phyloP scores from a whole-genome alignment of 164 flowering plant genomes.

The Liquidambar formosana region DNA sequence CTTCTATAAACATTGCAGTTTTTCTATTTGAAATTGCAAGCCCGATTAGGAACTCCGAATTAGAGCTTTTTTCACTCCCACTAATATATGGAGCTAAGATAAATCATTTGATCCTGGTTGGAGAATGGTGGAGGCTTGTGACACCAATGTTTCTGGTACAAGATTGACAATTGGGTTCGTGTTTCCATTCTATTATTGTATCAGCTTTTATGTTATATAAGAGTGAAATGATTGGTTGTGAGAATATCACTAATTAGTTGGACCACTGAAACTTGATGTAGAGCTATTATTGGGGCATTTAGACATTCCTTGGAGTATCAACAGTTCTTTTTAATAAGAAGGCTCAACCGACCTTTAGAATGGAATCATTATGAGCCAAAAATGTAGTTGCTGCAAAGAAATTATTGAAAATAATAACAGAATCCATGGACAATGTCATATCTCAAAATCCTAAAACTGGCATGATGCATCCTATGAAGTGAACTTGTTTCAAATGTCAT shows the following conservation, averaged over 20 bases:
- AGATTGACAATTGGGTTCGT: conserved; percentile 57
- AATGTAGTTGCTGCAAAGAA: background rate
- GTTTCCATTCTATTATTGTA: conserved; percentile 32
- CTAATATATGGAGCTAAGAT: conserved; percentile 73
- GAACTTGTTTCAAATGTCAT: background rate
- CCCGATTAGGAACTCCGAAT: conserved; percentile 50
- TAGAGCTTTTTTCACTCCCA: conserved; percentile 59
- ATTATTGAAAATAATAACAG: background rate
- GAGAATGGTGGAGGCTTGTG: conserved; percentile 90
- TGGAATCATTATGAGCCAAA: too few relatives aligned
- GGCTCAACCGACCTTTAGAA: too few relatives aligned
- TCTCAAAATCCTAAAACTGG: background rate
- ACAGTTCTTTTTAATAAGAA: too few relatives aligned
- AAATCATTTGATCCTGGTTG: conserved; percentile 63
- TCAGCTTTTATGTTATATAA: background rate
- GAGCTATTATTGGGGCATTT: too few relatives aligned
- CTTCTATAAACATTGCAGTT: conserved; percentile 64
- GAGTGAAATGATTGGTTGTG: background rate
- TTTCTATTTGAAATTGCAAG: conserved; percentile 70
- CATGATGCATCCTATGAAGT: background rate
- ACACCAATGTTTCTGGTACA: conserved; percentile 97
- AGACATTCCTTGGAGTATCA: too few relatives aligned
- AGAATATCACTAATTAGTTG: too few relatives aligned
- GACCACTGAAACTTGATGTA: too few relatives aligned
- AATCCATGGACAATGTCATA: background rate